Evolutionary conservation across 805 yeast species (phyloP), one percentile per base, ranked within the genome.

Genomic region (Saturnispora kantuleensis): DNA sequence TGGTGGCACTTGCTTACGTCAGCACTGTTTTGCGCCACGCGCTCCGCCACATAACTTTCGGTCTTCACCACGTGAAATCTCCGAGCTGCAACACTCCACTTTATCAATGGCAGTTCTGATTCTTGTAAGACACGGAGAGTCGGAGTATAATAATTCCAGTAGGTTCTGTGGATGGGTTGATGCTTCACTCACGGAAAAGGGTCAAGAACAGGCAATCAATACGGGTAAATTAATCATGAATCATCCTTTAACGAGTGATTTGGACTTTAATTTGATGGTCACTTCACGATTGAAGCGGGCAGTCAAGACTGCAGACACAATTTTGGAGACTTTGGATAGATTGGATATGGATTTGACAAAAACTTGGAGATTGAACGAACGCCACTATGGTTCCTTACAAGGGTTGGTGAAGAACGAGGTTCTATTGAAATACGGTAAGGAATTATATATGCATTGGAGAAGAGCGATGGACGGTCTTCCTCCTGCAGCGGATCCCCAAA

Each of bases 131-230:
- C 95, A 84, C 69, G 95, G 95, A 4, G 84, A 84, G 61, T 80
- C 88, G 57, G 80, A 77, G 56, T 78, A 86, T 77, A 84, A 84
- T 60, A 78, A 81, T 59, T 75, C 75, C 57, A 78, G 82, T 63
- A 69, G 77, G 51, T 84, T 84, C 65, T 83, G 93, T 61, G 95
- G 95, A 15, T 84, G 95, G 95, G 78, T 82, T 29, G 90, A 84
- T 64, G 81, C 83, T 31, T 70, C 73, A 47, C 67, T 84, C 54
- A 79, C 89, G 3, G 77, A 66, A 7, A 72, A 74, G 49, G 95
- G 95, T 39, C 66, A 69, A 51, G 64, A 67, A 49, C 93, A 84
- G 62, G 94, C 94, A 17, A 58, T 60, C 37, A 67, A 74, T 51
- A 80, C 87, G 32, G 87, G 85, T 18, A 67, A 69, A 41, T 36